phyloP scores from a whole-genome alignment of 2,329 filamentous ascomycete genomes.

The Xylaria sp. region DNA sequence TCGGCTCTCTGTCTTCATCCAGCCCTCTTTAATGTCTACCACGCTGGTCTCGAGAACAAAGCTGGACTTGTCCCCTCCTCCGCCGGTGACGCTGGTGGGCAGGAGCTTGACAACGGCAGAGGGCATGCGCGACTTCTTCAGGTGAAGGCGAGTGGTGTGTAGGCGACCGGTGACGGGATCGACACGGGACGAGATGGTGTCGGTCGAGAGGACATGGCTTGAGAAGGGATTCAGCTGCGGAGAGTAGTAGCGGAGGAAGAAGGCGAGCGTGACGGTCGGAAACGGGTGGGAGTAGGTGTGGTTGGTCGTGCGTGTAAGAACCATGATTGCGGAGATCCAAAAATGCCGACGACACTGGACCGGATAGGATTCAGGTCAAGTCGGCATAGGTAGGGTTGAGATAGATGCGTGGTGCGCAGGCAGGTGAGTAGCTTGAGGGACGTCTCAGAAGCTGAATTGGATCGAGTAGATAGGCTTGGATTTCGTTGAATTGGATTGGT shows the following conservation, averaged over 20 bases:
- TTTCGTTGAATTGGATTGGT: neutral
- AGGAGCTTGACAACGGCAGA: slow-evolving; percentile 79
- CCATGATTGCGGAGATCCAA: slow-evolving; percentile 58
- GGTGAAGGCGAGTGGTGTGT: slow-evolving; percentile 81
- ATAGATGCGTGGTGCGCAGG: neutral
- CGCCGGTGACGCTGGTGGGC: slow-evolving; percentile 75
- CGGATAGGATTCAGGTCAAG: neutral
- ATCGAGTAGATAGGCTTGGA: neutral
- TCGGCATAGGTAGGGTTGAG: neutral
- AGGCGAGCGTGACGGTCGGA: slow-evolving; percentile 86
- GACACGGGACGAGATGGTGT: slow-evolving; percentile 80
- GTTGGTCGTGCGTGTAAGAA: slow-evolving; percentile 72
- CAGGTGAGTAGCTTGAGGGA: slow-evolving; percentile 7
- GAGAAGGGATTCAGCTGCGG: slow-evolving; percentile 80
- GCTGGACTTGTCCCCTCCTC: slow-evolving; percentile 74
- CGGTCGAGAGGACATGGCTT: slow-evolving; percentile 83
- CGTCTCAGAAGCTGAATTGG: neutral
- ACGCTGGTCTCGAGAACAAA: slow-evolving; percentile 85
- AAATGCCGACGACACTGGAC: slow-evolving; percentile 6
- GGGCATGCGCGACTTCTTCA: slow-evolving; percentile 84
- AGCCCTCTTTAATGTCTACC: slow-evolving; percentile 81
- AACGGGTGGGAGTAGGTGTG: slow-evolving; percentile 84
- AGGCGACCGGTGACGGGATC: slow-evolving; percentile 79
- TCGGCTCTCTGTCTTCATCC: slow-evolving; percentile 83
- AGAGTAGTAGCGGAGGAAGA: slow-evolving; percentile 86